Evolutionary conservation across 306 rosid genomes (phyloP).

Genomic region (Cucumis hystrix): DNA sequence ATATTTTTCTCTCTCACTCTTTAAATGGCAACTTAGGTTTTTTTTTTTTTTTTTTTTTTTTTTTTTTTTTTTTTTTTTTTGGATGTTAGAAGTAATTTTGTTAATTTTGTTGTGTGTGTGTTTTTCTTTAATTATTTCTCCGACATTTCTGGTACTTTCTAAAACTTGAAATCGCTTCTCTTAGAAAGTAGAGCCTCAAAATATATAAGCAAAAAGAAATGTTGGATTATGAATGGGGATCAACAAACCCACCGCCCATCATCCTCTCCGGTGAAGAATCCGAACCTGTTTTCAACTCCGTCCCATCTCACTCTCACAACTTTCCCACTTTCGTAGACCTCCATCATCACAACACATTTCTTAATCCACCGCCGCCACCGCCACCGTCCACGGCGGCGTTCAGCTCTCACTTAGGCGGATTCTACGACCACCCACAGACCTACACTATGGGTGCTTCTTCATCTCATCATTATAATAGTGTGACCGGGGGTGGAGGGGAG

Average conservation of each 20-base stretch:
- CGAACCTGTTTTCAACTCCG: constrained; percentile 28
- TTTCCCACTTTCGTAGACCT: constrained; percentile 22
- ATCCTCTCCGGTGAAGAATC: constrained; percentile 50
- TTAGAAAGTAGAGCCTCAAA: neutral
- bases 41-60: neutral
- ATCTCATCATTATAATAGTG: constrained; percentile 12
- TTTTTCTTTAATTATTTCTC: neutral
- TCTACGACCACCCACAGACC: constrained; percentile 31
- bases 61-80: neutral
- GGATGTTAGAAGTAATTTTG: neutral
- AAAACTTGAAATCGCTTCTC: neutral
- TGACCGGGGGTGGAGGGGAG: constrained; percentile 25
- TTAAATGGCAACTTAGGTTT: neutral
- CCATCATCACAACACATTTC: constrained; percentile 16
- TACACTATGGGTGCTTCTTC: neutral
- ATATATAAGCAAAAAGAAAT: constrained; percentile 10
- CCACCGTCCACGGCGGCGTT: constrained; percentile 5
- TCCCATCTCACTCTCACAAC: constrained; percentile 24
- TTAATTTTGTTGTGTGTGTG: neutral
- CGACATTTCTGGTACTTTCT: neutral
- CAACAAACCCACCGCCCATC: constrained; percentile 37
- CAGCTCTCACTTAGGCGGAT: constrained; percentile 13
- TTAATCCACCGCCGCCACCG: neutral
- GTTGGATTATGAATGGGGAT: constrained; percentile 93
- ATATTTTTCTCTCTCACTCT: neutral